Evolutionary conservation across 176 grass and related monocot genomes (phyloP).

Genomic region (Saccharum officinarum): DNA sequence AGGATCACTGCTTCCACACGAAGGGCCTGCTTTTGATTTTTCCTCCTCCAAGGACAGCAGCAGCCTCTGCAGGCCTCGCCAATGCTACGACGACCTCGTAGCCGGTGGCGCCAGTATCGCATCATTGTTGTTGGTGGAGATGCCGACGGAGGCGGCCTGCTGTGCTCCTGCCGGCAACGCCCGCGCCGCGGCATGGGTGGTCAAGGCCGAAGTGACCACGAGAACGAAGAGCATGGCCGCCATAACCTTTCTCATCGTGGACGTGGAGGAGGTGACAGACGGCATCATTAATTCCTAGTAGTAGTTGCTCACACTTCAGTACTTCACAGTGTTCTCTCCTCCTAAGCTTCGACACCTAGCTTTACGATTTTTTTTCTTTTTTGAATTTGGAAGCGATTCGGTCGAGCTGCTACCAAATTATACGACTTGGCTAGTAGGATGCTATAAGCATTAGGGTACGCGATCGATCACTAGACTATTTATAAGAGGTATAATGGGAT

Average conservation of each 20-base stretch:
- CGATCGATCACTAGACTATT: not conserved
- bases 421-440: not conserved
- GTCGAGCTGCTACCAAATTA: not conserved
- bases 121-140: not conserved
- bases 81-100: not conserved
- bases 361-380: not conserved
- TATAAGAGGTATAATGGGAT: not conserved
- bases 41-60: not conserved
- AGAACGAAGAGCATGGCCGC: not conserved
- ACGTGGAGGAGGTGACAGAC: not conserved
- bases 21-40: not conserved
- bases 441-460: not conserved
- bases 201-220: not conserved
- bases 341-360: not conserved
- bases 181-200: not conserved
- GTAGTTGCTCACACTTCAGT: too few species aligned
- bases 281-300: too few species aligned
- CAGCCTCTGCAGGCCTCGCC: not conserved
- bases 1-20: too few species aligned
- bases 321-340: not conserved
- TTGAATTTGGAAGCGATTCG: not conserved
- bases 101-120: not conserved
- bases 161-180: not conserved
- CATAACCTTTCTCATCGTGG: not conserved
- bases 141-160: not conserved